Evolutionary conservation across 805 yeast species (phyloP), one percentile per base, ranked within the genome.

Genomic region (Yarrowia sp.): DNA sequence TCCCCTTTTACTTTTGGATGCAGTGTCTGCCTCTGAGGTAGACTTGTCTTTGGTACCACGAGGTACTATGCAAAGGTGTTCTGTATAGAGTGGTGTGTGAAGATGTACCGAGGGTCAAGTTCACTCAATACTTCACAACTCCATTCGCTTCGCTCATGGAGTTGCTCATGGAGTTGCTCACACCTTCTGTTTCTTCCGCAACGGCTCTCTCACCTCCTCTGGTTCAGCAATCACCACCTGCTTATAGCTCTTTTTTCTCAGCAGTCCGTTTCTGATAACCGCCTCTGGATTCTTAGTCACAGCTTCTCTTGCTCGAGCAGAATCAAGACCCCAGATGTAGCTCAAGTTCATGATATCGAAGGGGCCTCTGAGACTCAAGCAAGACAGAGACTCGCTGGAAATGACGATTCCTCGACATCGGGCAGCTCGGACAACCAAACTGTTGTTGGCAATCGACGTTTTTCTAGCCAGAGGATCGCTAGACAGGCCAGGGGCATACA

Each of bases 371-470:
- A 86, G 78, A 50, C 86, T 86, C 39, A 86, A 75, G 2, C 78
- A 72, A 36, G 78, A 75, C 2, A 73, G 68, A 0, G 95, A 91
- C 2, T 97, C 98, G 73, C 94, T 86, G 13, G 94, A 85, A 6
- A 92, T 81, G 1, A 95, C 82, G 17, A 95, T 74, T 0, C 98
- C 98, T 50, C 92, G 83, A 17, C 86, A 84, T 71, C 99, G 82
- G 0, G 96, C 84, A 13, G 97, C 91, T 70, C 99, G 79, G 12
- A 92, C 83, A 15, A 95, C 83, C 72, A 90, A 87, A 68, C 90
- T 82, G 1, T 87, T 85, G 75, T 92, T 93, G 40, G 87, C 82
- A 46, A 93, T 86, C 70, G 90, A 86, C 66, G 85, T 85, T 47
- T 87, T 82, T 70, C 94, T 82, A 19, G 82, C 75, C 73, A 70